Conservation (phyloP, 805 yeast species). For the Schwanniomyces yamadae region DNA sequence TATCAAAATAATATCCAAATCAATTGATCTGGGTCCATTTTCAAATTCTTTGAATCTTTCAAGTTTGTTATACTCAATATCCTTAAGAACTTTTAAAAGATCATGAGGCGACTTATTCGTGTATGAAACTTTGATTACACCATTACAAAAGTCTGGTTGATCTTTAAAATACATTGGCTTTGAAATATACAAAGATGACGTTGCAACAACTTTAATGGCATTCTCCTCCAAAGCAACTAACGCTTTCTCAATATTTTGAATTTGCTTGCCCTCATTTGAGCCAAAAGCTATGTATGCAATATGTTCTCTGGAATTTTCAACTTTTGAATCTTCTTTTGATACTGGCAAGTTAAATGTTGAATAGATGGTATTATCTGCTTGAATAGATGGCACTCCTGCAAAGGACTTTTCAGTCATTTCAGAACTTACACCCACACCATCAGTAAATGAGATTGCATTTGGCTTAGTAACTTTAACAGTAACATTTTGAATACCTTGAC, state of each 20-base stretch:
- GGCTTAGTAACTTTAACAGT: conserved; percentile 76
- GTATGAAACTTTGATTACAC: conserved; percentile 71
- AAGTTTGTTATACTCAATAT: conserved; percentile 72
- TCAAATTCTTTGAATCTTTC: conserved; percentile 73
- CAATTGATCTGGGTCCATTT: conserved; percentile 92
- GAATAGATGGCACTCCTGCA: conserved; percentile 19
- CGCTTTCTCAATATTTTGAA: conserved; percentile 59
- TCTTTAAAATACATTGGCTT: conserved; percentile 88
- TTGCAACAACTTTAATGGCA: conserved; percentile 47
- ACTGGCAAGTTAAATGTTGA: conserved; percentile 35
- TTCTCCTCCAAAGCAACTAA: conserved; percentile 43
- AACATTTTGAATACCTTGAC: conserved; percentile 32
- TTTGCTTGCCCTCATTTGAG: conserved; percentile 74
- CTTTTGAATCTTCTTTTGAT: conserved; percentile 11
- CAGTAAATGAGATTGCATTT: conserved; percentile 81
- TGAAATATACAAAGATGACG: conserved; percentile 82
- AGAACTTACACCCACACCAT: conserved; percentile 87
- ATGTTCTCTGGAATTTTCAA: conserved; percentile 29
- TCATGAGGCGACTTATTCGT: conserved; percentile 56
- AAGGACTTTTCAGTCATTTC: conserved; percentile 47
- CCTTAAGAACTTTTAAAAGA: conserved; percentile 60
- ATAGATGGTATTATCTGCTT: conserved; percentile 2
- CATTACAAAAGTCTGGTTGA: conserved; percentile 82
- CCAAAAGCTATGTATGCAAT: conserved; percentile 84
- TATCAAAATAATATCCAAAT: conserved; percentile 80